These are phyloP conservation scores for Chloris gayana DNA, from an alignment of 176 grass and related monocot species.

Conservation along the genomic window DNA sequence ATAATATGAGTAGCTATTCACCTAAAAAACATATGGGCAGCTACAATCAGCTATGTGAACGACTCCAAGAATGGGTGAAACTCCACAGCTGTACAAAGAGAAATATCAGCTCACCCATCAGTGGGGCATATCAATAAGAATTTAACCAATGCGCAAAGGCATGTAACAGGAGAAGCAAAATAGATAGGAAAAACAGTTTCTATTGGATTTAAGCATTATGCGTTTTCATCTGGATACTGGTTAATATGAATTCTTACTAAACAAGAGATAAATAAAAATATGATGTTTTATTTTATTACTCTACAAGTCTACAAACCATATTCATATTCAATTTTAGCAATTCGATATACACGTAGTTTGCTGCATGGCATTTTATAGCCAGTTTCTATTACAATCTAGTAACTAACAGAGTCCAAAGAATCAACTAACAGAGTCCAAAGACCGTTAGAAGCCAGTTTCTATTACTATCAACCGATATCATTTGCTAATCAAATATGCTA, in stretches of 20 bases:
- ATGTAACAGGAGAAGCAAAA: no score
- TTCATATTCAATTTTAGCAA: background rate
- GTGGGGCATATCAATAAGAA: background rate
- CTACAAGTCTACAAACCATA: background rate
- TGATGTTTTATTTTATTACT: background rate
- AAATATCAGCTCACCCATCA: background rate
- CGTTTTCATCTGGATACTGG: background rate
- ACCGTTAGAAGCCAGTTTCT: no score
- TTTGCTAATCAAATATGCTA: no score
- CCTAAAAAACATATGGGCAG: no score
- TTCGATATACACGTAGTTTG: background rate
- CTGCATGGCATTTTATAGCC: no score
- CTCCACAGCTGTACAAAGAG: conserved; percentile 36
- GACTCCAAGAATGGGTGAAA: conserved; percentile 33
- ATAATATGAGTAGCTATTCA: background rate
- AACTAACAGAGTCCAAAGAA: no score
- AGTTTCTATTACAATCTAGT: no score
- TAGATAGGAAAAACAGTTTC: no score
- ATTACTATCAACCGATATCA: no score
- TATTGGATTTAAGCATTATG: no score
- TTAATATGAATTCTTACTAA: background rate
- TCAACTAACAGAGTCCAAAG: no score
- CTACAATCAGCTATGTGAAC: background rate
- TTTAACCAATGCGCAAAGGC: background rate
- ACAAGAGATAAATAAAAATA: background rate